Conservation (phyloP, 2,329 filamentous ascomycete species). For the Ophiobolus disseminans region DNA sequence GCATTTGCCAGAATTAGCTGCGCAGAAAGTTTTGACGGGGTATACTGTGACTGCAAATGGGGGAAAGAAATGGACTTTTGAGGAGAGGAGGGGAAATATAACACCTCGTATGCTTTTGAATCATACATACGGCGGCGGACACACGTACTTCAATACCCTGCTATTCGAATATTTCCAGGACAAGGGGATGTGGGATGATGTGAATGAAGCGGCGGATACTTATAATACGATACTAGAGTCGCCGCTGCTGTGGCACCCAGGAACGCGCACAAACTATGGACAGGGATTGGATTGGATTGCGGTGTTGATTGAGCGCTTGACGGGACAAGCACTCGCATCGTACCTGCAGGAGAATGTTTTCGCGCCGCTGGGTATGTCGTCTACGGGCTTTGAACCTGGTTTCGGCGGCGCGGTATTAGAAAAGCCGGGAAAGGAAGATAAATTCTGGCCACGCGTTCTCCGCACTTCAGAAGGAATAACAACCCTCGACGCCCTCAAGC, state of each 20-base stretch:
- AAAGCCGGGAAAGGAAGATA: slow-evolving; percentile 3
- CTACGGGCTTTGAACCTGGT: slow-evolving; percentile 21
- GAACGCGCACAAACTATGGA: slow-evolving; percentile 59
- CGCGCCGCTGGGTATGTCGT: slow-evolving; percentile 15
- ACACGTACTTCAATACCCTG: slow-evolving; percentile 52
- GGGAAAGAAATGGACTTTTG: slow-evolving; percentile 17
- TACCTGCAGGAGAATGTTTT: slow-evolving; percentile 30
- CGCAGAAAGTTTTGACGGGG: slow-evolving; percentile 25
- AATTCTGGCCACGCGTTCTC: slow-evolving; percentile 60
- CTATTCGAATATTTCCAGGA: slow-evolving; percentile 34
- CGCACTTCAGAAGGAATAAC: slow-evolving; percentile 55
- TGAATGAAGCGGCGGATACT: slow-evolving; percentile 23
- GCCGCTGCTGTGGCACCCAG: slow-evolving; percentile 49
- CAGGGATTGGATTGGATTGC: slow-evolving; percentile 60
- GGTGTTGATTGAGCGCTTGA: slow-evolving; percentile 53
- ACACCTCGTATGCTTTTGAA: slow-evolving; percentile 53
- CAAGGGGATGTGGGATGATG: slow-evolving; percentile 10
- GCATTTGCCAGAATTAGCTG: slow-evolving; percentile 28
- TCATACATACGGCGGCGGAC: slow-evolving; percentile 57
- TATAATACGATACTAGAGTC: slow-evolving; percentile 17
- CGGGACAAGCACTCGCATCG: slow-evolving; percentile 44
- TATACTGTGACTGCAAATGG: slow-evolving; percentile 9
- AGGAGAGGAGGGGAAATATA: slow-evolving; percentile 18
- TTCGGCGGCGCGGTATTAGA: slow-evolving; percentile 51
- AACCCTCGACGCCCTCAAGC: slow-evolving; percentile 12